phyloP scores from a whole-genome alignment of 805 yeast species.

The Kuraishia borneana region DNA sequence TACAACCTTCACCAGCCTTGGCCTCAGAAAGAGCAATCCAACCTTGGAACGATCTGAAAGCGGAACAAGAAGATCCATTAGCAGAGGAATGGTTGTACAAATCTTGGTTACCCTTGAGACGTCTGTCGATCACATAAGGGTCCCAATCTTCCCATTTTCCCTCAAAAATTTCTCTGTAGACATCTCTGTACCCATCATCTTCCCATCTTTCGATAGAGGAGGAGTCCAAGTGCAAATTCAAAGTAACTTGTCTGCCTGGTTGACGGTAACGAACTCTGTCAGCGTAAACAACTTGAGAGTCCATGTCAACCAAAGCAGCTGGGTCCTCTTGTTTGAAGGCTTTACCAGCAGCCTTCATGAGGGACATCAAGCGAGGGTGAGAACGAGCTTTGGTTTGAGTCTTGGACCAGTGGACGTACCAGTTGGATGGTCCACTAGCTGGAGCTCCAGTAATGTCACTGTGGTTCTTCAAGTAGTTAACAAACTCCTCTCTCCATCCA shows the following conservation, averaged over 20 bases:
- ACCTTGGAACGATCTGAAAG: constrained; percentile 31
- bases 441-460: constrained; percentile 21
- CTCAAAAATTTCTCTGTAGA: constrained; percentile 22
- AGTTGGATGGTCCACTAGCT: constrained; percentile 11
- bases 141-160: constrained; percentile 33
- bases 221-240: constrained; percentile 29
- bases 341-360: constrained; percentile 4
- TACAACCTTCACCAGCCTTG: constrained; percentile 27
- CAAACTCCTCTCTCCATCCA: constrained; percentile 8
- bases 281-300: constrained; percentile 24
- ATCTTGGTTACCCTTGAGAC: constrained; percentile 21
- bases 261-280: constrained; percentile 28
- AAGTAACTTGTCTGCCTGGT: constrained; percentile 22
- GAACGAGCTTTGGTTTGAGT: constrained; percentile 26
- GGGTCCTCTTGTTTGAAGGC: constrained; percentile 5
- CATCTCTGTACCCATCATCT: constrained; percentile 22
- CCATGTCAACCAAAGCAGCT: constrained; percentile 14
- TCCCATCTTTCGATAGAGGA: constrained; percentile 36
- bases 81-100: constrained; percentile 18
- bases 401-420: constrained; percentile 25
- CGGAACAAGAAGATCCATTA: constrained; percentile 6
- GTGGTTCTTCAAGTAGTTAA: constrained; percentile 15
- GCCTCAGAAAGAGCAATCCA: constrained; percentile 28
- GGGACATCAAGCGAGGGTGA: constrained; percentile 18
- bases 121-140: constrained; percentile 23